Percentiles rank a stretch among this genome's conserved stretches.
These are phyloP conservation scores for Russula compacta DNA, from an alignment of 768 basidiomycete genomes.

Conservation along the genomic window DNA sequence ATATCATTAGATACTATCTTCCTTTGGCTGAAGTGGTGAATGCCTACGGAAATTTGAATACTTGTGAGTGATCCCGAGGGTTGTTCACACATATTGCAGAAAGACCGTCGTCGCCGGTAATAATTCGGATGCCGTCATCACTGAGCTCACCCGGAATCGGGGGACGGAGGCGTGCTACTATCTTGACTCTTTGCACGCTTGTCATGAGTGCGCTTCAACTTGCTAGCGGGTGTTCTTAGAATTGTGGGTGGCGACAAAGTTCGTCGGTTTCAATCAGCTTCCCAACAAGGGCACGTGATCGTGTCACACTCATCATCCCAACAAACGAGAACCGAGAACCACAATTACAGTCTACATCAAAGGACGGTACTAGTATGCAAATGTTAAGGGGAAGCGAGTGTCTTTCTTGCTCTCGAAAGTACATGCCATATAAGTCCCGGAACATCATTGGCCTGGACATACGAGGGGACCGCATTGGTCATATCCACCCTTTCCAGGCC, in stretches of 20 bases:
- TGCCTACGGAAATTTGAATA: slow-evolving; percentile 68
- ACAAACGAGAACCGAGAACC: background rate
- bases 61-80: slow-evolving; percentile 54
- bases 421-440: slow-evolving; percentile 56
- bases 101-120: slow-evolving; percentile 31
- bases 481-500: slow-evolving; percentile 46
- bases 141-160: slow-evolving; percentile 50
- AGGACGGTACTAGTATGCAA: background rate
- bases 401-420: slow-evolving; percentile 37
- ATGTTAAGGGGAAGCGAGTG: background rate
- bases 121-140: slow-evolving; percentile 51
- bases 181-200: slow-evolving; percentile 47
- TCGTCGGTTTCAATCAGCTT: background rate
- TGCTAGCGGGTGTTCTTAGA: background rate
- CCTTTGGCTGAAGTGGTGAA: slow-evolving; percentile 20
- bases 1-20: background rate
- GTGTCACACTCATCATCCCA: background rate
- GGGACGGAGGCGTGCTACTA: slow-evolving; percentile 64
- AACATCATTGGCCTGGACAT: slow-evolving; percentile 56
- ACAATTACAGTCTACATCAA: background rate
- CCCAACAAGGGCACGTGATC: slow-evolving; percentile 11
- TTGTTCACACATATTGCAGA: slow-evolving; percentile 59
- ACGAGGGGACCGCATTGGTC: slow-evolving; percentile 50
- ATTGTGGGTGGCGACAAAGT: background rate
- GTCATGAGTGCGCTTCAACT: slow-evolving; percentile 3